Percentiles rank a stretch among this genome's conserved stretches.
Conservation (phyloP, 2,329 filamentous ascomycete species). For the Epichloe hybrida region DNA sequence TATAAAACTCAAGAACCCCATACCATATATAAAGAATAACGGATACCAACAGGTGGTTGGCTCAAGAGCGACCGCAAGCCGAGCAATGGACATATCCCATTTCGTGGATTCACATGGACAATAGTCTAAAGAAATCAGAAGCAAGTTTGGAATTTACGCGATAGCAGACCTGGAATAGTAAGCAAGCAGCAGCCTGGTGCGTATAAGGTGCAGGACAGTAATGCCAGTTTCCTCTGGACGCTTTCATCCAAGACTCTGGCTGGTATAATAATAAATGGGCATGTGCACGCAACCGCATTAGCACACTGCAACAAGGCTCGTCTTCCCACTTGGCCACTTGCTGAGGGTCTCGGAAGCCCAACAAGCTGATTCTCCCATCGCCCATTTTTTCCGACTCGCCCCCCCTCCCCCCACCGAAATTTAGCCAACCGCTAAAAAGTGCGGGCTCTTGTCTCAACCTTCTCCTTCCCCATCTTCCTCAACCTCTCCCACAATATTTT, state of each 20-base stretch:
- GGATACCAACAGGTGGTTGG: no score
- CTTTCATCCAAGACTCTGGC: not conserved
- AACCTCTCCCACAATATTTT: slow-evolving; percentile 13
- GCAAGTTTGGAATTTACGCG: not conserved
- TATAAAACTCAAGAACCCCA: no score
- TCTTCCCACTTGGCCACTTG: not conserved
- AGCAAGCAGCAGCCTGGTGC: not conserved
- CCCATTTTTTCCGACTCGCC: slow-evolving; percentile 19
- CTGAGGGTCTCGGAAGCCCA: slow-evolving; percentile 11
- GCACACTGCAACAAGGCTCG: not conserved
- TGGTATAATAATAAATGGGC: no score
- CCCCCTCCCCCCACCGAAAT: slow-evolving; percentile 27
- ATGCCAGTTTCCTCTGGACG: not conserved
- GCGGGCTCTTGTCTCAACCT: slow-evolving; percentile 18
- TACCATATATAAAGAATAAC: no score
- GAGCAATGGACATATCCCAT: no score
- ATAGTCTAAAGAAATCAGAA: no score
- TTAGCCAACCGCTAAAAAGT: slow-evolving; percentile 23
- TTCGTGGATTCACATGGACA: no score
- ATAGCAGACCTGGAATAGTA: not conserved
- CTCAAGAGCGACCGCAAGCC: no score
- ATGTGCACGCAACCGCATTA: not conserved
- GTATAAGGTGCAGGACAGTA: no score
- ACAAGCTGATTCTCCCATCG: slow-evolving; percentile 17
- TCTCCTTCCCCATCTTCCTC: slow-evolving; percentile 17